A percentile compares a stretch with the other conserved stretches of the same genome.
Conservation (phyloP, 1,284 basidiomycete genomes). For the Rhodotorula sp. region DNA sequence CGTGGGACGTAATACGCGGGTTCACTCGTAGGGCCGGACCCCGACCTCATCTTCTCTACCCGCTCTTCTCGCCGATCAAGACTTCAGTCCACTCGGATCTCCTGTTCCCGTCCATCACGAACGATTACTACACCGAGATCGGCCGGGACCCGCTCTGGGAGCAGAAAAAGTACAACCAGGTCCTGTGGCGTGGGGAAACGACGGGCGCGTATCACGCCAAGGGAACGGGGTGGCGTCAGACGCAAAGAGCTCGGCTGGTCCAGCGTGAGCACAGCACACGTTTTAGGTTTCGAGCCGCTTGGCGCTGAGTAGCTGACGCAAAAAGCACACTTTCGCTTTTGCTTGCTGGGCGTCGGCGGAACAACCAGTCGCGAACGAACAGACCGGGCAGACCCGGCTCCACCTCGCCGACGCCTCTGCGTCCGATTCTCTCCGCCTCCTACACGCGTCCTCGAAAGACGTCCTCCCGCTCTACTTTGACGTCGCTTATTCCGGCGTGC, state of each 20-base stretch:
- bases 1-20: no score
- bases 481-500: constrained; percentile 25
- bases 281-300: not conserved
- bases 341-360: not conserved
- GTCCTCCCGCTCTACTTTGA: constrained; percentile 32
- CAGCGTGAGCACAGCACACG: constrained; percentile 12
- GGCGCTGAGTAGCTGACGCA: not conserved
- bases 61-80: constrained; percentile 45
- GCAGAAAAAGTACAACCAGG: constrained; percentile 49
- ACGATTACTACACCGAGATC: constrained; percentile 38
- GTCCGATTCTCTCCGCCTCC: constrained; percentile 21
- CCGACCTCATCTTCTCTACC: constrained; percentile 36
- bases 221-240: constrained; percentile 27
- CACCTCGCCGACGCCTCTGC: constrained; percentile 19
- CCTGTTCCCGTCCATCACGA: constrained; percentile 39
- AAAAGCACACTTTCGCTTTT: no score
- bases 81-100: constrained; percentile 43
- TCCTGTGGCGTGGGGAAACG: constrained; percentile 51
- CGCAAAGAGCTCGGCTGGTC: constrained; percentile 31
- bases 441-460: not conserved
- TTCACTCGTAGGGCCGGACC: constrained; percentile 24
- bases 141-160: constrained; percentile 49
- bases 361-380: constrained; percentile 14
- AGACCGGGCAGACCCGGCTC: constrained; percentile 2
- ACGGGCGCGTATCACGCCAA: constrained; percentile 45